Evolutionary conservation across 2,329 filamentous ascomycete genomes (phyloP).

Genomic region (Monilinia aucupariae): DNA sequence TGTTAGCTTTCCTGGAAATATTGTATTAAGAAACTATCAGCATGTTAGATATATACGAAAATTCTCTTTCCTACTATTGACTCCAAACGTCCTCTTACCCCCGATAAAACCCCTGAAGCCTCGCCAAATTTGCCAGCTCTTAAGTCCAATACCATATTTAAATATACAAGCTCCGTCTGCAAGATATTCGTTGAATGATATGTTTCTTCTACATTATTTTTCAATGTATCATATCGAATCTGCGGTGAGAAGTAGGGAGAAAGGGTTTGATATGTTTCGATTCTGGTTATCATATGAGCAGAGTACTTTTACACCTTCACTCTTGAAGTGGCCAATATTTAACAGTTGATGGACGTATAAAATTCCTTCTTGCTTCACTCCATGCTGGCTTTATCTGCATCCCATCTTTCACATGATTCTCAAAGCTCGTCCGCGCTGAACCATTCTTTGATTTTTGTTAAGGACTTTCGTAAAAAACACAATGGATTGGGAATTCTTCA

Average conservation of each 20-base stretch:
- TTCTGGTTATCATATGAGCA: slow-evolving; percentile 7
- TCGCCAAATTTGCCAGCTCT: not conserved
- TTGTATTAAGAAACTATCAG: slow-evolving; percentile 8
- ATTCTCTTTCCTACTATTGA: slow-evolving; percentile 1
- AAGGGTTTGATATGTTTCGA: not conserved
- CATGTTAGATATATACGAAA: not conserved
- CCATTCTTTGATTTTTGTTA: not conserved
- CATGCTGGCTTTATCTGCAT: slow-evolving; percentile 1
- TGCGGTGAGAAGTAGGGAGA: not conserved
- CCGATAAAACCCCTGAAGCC: not conserved
- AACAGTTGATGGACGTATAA: not conserved
- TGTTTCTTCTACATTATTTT: slow-evolving; percentile 10
- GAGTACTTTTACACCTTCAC: not conserved
- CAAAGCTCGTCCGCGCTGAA: not conserved
- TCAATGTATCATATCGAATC: not conserved
- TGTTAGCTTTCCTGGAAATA: not conserved
- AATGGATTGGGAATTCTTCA: not conserved
- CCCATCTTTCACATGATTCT: not conserved
- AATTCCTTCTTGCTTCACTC: not conserved
- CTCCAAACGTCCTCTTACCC: not conserved
- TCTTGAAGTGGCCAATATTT: not conserved
- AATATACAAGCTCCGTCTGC: not conserved
- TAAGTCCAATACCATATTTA: not conserved
- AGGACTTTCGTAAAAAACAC: not conserved
- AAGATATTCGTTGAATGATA: not conserved